These are phyloP conservation scores for Lactuca sativa DNA, from an alignment of 129 eudicot species.

Conservation along the genomic window DNA sequence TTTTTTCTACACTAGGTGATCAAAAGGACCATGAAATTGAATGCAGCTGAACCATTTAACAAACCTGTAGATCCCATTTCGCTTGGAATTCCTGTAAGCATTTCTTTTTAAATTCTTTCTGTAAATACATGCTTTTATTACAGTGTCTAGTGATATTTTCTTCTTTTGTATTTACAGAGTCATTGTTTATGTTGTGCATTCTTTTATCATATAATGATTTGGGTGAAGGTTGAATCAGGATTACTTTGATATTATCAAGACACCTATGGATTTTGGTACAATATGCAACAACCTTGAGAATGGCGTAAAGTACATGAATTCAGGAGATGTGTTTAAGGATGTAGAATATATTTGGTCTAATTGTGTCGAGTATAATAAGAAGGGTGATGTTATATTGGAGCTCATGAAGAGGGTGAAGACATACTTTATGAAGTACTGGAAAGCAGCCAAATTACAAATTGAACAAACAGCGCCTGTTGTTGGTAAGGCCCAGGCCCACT, in stretches of 20 bases:
- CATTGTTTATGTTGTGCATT: neutral
- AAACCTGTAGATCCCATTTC: conserved; percentile 65
- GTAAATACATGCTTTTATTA: neutral
- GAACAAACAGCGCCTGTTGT: conserved; percentile 36
- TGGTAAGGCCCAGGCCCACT: conserved; percentile 30
- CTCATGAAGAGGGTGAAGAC: conserved; percentile 67
- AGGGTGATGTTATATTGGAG: conserved; percentile 65
- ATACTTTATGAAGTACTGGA: conserved; percentile 54
- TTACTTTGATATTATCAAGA: conserved; percentile 67
- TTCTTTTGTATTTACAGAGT: no score
- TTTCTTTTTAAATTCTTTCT: neutral
- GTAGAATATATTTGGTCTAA: conserved; percentile 69
- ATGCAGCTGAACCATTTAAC: conserved; percentile 76
- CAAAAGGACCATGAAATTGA: conserved; percentile 69
- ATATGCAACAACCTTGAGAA: conserved; percentile 69
- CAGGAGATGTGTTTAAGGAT: conserved; percentile 68
- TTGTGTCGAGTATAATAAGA: conserved; percentile 65
- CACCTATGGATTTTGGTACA: conserved; percentile 89
- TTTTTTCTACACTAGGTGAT: conserved; percentile 44
- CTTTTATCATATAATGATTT: neutral
- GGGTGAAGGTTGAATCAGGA: conserved; percentile 46
- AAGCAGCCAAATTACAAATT: conserved; percentile 47
- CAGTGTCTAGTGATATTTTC: no score
- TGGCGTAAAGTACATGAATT: conserved; percentile 66
- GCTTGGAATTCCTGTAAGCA: conserved; percentile 70